Percentiles rank a stretch among this genome's conserved stretches.
These are phyloP conservation scores for Verticillium tricorpus DNA, from an alignment of 2,329 filamentous ascomycete genomes.

Conservation along the genomic window DNA sequence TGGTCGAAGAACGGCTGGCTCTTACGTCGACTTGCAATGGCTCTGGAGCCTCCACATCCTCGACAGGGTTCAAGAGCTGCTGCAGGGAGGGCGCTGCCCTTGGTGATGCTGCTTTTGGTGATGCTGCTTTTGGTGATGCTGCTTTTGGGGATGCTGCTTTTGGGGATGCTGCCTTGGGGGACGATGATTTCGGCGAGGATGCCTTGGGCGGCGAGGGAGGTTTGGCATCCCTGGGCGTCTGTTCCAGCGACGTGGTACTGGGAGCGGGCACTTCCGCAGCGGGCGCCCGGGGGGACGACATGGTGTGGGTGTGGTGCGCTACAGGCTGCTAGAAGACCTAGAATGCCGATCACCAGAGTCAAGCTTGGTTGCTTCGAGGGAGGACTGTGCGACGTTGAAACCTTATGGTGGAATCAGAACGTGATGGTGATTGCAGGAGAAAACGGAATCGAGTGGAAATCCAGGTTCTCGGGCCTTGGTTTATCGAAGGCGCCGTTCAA, in stretches of 20 bases:
- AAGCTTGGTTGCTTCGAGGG: too few relatives aligned
- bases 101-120: not conserved
- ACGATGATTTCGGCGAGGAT: not conserved
- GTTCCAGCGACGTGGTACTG: not conserved
- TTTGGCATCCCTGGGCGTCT: not conserved
- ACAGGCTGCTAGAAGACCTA: not conserved
- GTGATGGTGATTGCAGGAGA: too few relatives aligned
- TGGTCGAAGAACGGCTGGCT: not conserved
- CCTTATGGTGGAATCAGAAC: too few relatives aligned
- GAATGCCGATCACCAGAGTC: not conserved
- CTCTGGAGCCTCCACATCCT: slow-evolving; percentile 11
- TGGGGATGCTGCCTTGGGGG: not conserved
- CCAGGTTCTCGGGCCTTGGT: too few relatives aligned
- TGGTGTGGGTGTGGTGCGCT: not conserved
- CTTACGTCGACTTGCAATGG: slow-evolving; percentile 20
- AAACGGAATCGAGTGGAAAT: too few relatives aligned
- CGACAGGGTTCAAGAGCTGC: slow-evolving; percentile 11
- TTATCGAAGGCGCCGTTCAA: too few relatives aligned
- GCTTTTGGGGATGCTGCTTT: not conserved
- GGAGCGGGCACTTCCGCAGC: not conserved
- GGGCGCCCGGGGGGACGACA: not conserved
- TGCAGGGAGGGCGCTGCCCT: not conserved
- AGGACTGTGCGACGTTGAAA: too few relatives aligned
- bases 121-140: not conserved
- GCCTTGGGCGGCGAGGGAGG: not conserved